Percentiles rank a stretch among this genome's conserved stretches.
These are phyloP conservation scores for Vigna reflexopilosa DNA, from an alignment of 306 rosid species.

Conservation along the genomic window DNA sequence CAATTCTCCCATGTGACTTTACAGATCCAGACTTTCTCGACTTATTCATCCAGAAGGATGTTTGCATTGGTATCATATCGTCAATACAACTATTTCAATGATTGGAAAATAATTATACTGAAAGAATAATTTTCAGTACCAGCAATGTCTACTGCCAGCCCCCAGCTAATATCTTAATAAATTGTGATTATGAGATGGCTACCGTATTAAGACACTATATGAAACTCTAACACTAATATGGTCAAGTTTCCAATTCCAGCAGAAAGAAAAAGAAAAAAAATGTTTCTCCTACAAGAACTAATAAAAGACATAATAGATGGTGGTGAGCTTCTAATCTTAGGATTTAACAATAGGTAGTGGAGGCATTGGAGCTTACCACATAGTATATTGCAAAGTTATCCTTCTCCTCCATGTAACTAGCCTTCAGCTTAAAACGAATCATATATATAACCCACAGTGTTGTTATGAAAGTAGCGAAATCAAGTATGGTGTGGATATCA, in stretches of 20 bases:
- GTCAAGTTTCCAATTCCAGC: background rate
- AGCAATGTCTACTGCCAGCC: background rate
- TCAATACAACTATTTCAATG: background rate
- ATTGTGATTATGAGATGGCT: background rate
- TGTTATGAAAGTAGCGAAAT: slow-evolving; percentile 81
- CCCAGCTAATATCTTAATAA: background rate
- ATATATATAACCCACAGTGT: slow-evolving; percentile 94
- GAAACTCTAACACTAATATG: background rate
- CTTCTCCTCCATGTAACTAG: slow-evolving; percentile 99
- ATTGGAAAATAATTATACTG: background rate
- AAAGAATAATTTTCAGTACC: slow-evolving; percentile 1
- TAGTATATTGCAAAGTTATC: slow-evolving; percentile 91
- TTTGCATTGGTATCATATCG: slow-evolving; percentile 7
- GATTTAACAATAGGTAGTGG: slow-evolving; percentile 5
- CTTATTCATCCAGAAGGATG: slow-evolving; percentile 20
- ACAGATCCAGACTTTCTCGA: background rate
- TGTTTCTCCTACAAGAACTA: slow-evolving; percentile 10
- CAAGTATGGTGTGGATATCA: slow-evolving; percentile 95
- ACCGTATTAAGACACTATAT: background rate
- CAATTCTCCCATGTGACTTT: background rate
- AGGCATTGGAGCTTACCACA: slow-evolving; percentile 65
- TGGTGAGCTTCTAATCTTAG: slow-evolving; percentile 12
- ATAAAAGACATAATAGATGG: background rate
- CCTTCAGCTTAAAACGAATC: slow-evolving; percentile 93
- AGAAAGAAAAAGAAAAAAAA: background rate